Evolutionary conservation across 2,329 filamentous ascomycete species (phyloP).

Genomic region (Camillea tinctor): DNA sequence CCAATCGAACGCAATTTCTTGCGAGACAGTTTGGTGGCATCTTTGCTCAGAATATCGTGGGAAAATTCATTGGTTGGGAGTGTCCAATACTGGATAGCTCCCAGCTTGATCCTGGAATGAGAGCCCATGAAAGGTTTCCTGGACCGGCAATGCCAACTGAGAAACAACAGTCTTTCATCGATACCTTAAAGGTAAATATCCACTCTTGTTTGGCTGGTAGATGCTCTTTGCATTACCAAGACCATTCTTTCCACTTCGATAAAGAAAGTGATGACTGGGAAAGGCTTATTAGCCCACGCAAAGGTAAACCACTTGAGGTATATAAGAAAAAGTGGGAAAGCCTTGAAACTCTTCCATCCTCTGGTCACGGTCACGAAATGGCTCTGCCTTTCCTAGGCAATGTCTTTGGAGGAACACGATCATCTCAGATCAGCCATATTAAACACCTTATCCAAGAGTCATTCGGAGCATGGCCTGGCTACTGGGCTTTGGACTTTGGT

Average conservation of each 20-base stretch:
- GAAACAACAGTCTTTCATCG: constrained; percentile 12
- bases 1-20: constrained; percentile 20
- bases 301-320: constrained; percentile 11
- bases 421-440: constrained; percentile 30
- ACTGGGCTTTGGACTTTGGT: constrained; percentile 22
- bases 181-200: constrained; percentile 15
- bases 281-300: constrained; percentile 22
- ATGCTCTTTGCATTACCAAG: constrained; percentile 7
- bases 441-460: constrained; percentile 28
- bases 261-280: constrained; percentile 25
- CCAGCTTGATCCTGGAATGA: constrained; percentile 5
- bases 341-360: neutral
- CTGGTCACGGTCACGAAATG: neutral
- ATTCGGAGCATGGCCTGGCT: constrained; percentile 24
- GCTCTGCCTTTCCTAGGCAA: constrained; percentile 23
- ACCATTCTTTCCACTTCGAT: constrained; percentile 30
- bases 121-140: constrained; percentile 7
- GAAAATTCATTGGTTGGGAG: constrained; percentile 16
- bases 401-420: constrained; percentile 28
- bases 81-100: constrained; percentile 24
- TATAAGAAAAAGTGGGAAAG: constrained; percentile 25
- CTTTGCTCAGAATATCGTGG: constrained; percentile 20
- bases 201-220: constrained; percentile 20
- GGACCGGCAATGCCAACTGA: constrained; percentile 14
- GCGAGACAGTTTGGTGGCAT: constrained; percentile 29